Conservation (phyloP, 2,329 filamentous ascomycete species). For the Fusarium sarcochroum region DNA sequence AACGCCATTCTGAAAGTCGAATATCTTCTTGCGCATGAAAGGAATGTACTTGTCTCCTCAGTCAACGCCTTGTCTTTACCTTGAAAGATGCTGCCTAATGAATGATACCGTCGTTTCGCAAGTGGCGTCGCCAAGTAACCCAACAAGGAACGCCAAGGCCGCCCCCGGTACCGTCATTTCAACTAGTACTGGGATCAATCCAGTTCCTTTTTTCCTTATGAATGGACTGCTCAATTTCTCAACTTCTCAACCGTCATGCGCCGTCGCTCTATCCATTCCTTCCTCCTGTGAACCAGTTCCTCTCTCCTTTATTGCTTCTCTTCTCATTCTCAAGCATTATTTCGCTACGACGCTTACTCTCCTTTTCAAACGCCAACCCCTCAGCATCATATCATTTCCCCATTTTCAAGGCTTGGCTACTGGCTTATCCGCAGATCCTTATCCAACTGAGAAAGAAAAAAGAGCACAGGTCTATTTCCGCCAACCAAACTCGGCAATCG, state of each 20-base stretch:
- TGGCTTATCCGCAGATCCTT: slow-evolving; percentile 39
- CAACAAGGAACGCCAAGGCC: slow-evolving; percentile 41
- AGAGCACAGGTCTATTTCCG: slow-evolving; percentile 25
- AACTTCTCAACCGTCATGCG: slow-evolving; percentile 36
- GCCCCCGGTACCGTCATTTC: slow-evolving; percentile 41
- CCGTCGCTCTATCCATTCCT: slow-evolving; percentile 30
- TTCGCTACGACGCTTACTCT: slow-evolving; percentile 9
- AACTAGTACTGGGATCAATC: slow-evolving; percentile 31
- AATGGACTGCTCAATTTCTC: slow-evolving; percentile 27
- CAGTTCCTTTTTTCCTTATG: slow-evolving; percentile 27
- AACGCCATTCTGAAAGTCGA: neutral
- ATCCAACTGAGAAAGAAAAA: slow-evolving; percentile 31
- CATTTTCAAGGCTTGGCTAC: slow-evolving; percentile 34
- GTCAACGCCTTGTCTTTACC: slow-evolving; percentile 7
- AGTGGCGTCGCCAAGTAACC: slow-evolving; percentile 37
- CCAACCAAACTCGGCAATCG: slow-evolving; percentile 46
- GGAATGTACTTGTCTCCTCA: slow-evolving; percentile 2
- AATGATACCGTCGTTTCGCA: slow-evolving; percentile 16
- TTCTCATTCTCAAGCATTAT: neutral
- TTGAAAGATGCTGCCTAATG: slow-evolving; percentile 26
- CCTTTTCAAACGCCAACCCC: slow-evolving; percentile 18
- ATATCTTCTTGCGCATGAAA: neutral
- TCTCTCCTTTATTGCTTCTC: slow-evolving; percentile 19
- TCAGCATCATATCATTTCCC: slow-evolving; percentile 23
- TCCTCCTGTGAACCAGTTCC: slow-evolving; percentile 9